A percentile compares a stretch with the other conserved stretches of the same genome.
Conservation (phyloP, 192 early-diverging fungal genomes). For the Coemansia sp. region DNA sequence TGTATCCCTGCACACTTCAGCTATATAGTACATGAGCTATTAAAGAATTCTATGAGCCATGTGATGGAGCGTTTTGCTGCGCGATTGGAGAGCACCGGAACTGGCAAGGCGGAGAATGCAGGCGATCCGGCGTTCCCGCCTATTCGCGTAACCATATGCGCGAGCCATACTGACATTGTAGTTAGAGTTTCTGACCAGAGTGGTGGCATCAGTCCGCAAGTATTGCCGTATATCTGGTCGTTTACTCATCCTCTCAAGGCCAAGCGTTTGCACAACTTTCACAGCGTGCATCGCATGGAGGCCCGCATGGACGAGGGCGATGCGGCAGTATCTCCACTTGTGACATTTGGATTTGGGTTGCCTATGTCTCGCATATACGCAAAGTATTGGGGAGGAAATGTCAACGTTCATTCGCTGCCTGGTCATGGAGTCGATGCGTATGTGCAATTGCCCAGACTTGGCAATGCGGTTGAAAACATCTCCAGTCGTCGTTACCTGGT, state of each 20-base stretch:
- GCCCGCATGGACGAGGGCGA: slow-evolving; percentile 69
- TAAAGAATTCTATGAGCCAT: slow-evolving; percentile 80
- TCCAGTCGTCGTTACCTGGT: slow-evolving; percentile 13
- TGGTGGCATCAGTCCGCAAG: slow-evolving; percentile 72
- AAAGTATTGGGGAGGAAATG: slow-evolving; percentile 91
- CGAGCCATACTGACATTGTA: slow-evolving; percentile 69
- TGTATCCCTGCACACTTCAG: slow-evolving; percentile 96
- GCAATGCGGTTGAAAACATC: slow-evolving; percentile 60
- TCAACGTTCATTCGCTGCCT: slow-evolving; percentile 77
- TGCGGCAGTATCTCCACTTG: slow-evolving; percentile 30
- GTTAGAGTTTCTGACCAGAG: slow-evolving; percentile 94
- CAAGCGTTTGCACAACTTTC: slow-evolving; percentile 65
- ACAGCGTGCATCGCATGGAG: slow-evolving; percentile 73
- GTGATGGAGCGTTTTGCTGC: slow-evolving; percentile 61
- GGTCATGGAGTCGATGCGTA: slow-evolving; percentile 93
- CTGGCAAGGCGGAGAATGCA: background rate
- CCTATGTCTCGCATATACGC: slow-evolving; percentile 90
- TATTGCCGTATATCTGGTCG: slow-evolving; percentile 77
- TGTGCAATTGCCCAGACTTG: slow-evolving; percentile 72
- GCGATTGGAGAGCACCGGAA: slow-evolving; percentile 12
- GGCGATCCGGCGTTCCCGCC: slow-evolving; percentile 63
- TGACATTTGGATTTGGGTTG: slow-evolving; percentile 83
- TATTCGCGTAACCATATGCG: slow-evolving; percentile 81
- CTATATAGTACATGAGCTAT: slow-evolving; percentile 88
- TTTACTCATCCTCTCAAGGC: slow-evolving; percentile 68